Conservation (phyloP, 495 filamentous ascomycete genomes). For the Cercophora newfieldiana region DNA sequence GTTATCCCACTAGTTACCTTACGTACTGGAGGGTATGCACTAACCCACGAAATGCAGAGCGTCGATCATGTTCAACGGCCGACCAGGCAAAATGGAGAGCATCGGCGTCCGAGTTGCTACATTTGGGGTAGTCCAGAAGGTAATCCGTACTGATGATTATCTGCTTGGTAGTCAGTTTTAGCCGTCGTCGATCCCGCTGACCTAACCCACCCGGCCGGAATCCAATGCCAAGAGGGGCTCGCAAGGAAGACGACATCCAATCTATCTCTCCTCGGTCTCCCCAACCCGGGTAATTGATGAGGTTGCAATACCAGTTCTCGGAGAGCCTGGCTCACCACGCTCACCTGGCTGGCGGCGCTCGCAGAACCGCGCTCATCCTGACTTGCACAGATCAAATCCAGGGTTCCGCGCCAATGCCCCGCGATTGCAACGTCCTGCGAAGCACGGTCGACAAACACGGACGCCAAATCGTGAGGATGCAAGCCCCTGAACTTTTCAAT, state of each 20-base stretch:
- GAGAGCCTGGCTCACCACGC: not conserved
- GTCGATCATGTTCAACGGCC: not conserved
- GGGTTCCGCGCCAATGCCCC: not conserved
- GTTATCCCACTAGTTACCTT: too few species aligned
- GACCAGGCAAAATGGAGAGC: not conserved
- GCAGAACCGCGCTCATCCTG: too few species aligned
- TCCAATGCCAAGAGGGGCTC: not conserved
- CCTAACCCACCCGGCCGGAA: not conserved
- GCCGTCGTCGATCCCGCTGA: not conserved
- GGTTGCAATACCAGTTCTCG: not conserved
- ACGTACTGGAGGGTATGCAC: not conserved
- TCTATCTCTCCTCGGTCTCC: not conserved
- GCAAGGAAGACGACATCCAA: not conserved
- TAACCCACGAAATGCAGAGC: not conserved
- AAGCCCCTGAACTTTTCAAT: not conserved
- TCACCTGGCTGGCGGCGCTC: not conserved
- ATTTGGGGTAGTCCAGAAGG: not conserved
- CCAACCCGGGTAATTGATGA: not conserved
- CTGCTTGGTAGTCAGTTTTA: not conserved
- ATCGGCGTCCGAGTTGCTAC: not conserved
- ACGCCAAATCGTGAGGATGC: not conserved
- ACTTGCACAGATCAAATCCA: too few species aligned
- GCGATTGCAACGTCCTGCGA: not conserved
- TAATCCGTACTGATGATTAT: too few species aligned
- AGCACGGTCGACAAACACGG: not conserved